phyloP scores from a whole-genome alignment of 2,329 filamentous ascomycete species.

The Colletotrichum neosansevieriae region DNA sequence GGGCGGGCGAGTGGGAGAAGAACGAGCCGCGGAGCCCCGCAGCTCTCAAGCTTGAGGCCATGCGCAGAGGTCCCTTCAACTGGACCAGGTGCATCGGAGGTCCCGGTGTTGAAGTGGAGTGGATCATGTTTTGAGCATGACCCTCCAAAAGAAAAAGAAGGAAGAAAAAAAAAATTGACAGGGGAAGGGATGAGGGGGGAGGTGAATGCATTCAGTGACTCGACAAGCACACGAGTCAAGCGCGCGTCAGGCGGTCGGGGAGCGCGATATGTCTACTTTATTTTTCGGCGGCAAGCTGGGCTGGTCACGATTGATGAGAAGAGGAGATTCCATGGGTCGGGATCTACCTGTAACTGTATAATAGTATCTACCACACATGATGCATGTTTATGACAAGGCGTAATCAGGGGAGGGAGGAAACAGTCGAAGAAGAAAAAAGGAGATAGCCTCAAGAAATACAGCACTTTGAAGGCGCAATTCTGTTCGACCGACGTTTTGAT shows the following conservation, averaged over 20 bases:
- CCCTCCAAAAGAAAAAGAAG: constrained; percentile 17
- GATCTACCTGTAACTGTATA: constrained; percentile 38
- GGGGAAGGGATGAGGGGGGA: neutral
- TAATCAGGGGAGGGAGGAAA: constrained; percentile 12
- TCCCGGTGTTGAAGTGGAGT: constrained; percentile 69
- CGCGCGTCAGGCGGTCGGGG: constrained; percentile 23
- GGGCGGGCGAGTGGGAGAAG: constrained; percentile 69
- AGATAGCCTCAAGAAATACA: constrained; percentile 7
- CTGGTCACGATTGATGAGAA: constrained; percentile 39
- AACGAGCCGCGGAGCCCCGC: constrained; percentile 50
- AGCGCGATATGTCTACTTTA: constrained; percentile 19
- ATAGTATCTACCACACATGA: constrained; percentile 33
- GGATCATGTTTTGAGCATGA: constrained; percentile 71
- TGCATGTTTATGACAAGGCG: constrained; percentile 31
- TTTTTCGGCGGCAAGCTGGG: constrained; percentile 30
- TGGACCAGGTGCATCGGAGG: constrained; percentile 70
- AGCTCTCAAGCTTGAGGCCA: constrained; percentile 50
- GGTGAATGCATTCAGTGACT: neutral
- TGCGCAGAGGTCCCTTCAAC: constrained; percentile 65
- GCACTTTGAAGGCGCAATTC: neutral
- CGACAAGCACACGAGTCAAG: constrained; percentile 30
- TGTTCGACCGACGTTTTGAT: neutral
- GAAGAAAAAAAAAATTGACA: constrained; percentile 1
- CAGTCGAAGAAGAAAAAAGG: neutral
- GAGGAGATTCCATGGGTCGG: neutral